A percentile compares a stretch with the other conserved stretches of the same genome.
Conservation (phyloP, 2,329 filamentous ascomycete genomes). For the Nannizziopsis arthrosporioides region DNA sequence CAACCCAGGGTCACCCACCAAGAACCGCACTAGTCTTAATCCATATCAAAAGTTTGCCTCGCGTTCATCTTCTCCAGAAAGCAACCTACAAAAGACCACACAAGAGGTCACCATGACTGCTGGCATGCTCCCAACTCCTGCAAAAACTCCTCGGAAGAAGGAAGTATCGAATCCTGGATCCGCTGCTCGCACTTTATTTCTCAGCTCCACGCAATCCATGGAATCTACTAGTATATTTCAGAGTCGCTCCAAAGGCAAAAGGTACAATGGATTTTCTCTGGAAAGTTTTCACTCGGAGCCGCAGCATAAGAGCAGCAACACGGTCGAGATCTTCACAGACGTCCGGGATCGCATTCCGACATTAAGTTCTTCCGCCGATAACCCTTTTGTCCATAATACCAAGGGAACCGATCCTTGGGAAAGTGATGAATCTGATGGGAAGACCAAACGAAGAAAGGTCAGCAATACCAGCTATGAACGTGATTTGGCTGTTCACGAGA, state of each 20-base stretch:
- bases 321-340: conserved; percentile 52
- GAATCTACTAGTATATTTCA: conserved; percentile 37
- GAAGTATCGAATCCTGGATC: conserved; percentile 34
- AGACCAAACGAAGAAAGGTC: conserved; percentile 31
- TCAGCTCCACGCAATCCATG: conserved; percentile 33
- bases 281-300: conserved; percentile 32
- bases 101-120: conserved; percentile 23
- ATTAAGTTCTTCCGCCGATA: conserved; percentile 40
- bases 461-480: conserved; percentile 18
- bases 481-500: conserved; percentile 39
- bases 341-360: conserved; percentile 49
- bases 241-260: conserved; percentile 36
- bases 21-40: conserved; percentile 10
- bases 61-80: conserved; percentile 16
- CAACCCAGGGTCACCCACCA: conserved; percentile 9
- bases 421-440: conserved; percentile 20
- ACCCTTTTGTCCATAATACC: conserved; percentile 43
- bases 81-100: conserved; percentile 18
- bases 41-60: conserved; percentile 16
- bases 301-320: conserved; percentile 23
- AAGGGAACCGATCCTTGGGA: conserved; percentile 19
- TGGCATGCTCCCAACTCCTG: conserved; percentile 48
- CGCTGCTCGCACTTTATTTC: conserved; percentile 45
- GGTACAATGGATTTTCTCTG: conserved; percentile 36
- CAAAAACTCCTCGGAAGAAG: conserved; percentile 51